Base-by-base conservation (phyloP, 148 eudicot species). In the Euryodendron excelsum region DNA sequence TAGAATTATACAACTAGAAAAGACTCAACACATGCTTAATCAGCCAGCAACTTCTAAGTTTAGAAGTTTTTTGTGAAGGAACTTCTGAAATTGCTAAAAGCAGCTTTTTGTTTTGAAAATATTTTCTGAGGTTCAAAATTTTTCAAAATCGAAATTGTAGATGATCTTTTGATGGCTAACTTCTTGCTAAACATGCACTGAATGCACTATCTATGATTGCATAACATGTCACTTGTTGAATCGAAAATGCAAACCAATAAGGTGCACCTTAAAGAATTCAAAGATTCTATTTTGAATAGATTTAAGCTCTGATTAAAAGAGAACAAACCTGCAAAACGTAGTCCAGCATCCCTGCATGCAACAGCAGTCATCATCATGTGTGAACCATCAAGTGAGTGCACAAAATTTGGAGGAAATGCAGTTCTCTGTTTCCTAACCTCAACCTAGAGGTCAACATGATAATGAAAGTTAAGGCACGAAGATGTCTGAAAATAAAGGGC, bases 321-420 rank as follows among this genome's bases (percentile, higher is more conserved):
- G 41, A 65, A 74, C 74, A 60, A 78, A 94, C 98, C 98, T 87
- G 98, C 98, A 87, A 94, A 94, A 62, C 84, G 89, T 82, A 94
- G 83, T 62, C 98, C 98, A 74, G 97, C 93, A 86, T 92, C 92
- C 45, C 97, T 85, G 82, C 98, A 92, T 41, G 97, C 94, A 52
- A 92, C 82, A 65, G 94, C 97, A 84, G 98, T 94, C 98, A 94
- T 94, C 98, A 94, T 94, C 98, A 94, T 94, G 80, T 94, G 98
- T 71, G 98, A 80, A 31, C 97, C 97, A 78, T 92, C 98, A 64
- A 94, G 89, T 4, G 98, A 94, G 79, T 94, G 98, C 64, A 94
- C 98, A 82, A 90, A 92, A 82, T 94, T 94, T 41, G 98, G 97
- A 78, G 98, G 98, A 78, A 94, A 92, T 20, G 98, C 97, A 76